These are phyloP conservation scores for Prunus padus DNA, from an alignment of 306 rosid species.

Conservation along the genomic window DNA sequence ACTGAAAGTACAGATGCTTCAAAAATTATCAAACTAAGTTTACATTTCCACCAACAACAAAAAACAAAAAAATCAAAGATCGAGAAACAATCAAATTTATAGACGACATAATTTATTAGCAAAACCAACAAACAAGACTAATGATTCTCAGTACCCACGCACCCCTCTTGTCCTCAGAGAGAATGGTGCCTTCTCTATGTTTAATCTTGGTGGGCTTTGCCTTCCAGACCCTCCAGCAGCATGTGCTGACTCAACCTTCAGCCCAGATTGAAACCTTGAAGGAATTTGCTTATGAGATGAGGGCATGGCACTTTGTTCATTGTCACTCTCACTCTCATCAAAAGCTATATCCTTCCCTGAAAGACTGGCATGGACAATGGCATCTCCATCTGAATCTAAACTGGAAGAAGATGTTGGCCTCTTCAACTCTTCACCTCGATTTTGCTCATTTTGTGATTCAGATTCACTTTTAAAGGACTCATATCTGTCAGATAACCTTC, in stretches of 20 bases:
- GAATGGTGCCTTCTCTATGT: slow-evolving; percentile 48
- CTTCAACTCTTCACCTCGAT: slow-evolving; percentile 23
- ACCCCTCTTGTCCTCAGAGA: slow-evolving; percentile 51
- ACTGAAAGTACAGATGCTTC: background rate
- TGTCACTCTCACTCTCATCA: slow-evolving; percentile 48
- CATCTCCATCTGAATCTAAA: slow-evolving; percentile 36
- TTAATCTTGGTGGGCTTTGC: slow-evolving; percentile 31
- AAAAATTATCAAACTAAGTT: background rate
- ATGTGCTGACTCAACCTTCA: slow-evolving; percentile 16
- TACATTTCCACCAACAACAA: background rate
- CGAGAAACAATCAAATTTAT: background rate
- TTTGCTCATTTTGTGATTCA: slow-evolving; percentile 30
- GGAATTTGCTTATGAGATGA: slow-evolving; percentile 28
- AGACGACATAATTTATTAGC: slow-evolving; percentile 5
- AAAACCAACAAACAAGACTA: slow-evolving; percentile 1
- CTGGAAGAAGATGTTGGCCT: slow-evolving; percentile 32
- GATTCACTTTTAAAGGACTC: slow-evolving; percentile 21
- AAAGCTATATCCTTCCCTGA: slow-evolving; percentile 38
- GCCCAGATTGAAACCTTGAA: slow-evolving; percentile 34
- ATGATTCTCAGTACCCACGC: slow-evolving; percentile 26
- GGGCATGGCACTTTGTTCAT: slow-evolving; percentile 21
- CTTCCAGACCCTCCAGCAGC: slow-evolving; percentile 33
- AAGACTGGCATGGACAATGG: slow-evolving; percentile 26
- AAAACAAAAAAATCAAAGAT: slow-evolving; percentile 6
- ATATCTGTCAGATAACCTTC: slow-evolving; percentile 26